Conservation (phyloP, 2,329 filamentous ascomycete species). For the Phoma herbarum region DNA sequence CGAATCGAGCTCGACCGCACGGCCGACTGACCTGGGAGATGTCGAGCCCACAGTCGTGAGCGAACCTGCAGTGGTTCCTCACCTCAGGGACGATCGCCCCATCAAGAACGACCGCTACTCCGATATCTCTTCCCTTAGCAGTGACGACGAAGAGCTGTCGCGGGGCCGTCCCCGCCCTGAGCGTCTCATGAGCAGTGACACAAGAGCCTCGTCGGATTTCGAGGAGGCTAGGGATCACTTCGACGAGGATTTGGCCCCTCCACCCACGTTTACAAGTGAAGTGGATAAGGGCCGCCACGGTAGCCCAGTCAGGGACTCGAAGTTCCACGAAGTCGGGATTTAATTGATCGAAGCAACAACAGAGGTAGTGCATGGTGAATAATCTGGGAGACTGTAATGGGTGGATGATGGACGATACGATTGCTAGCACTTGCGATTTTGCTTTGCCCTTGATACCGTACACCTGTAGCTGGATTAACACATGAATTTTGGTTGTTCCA, state of each 20-base stretch:
- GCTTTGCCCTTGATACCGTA: slow-evolving; percentile 11
- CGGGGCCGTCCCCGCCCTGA: slow-evolving; percentile 36
- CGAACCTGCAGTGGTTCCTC: slow-evolving; percentile 25
- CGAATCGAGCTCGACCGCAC: slow-evolving; percentile 19
- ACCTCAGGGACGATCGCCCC: slow-evolving; percentile 17
- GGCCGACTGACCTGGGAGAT: slow-evolving; percentile 25
- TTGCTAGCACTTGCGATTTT: slow-evolving; percentile 3
- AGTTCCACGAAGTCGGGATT: slow-evolving; percentile 47
- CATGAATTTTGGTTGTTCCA: background rate
- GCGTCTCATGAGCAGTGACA: slow-evolving; percentile 39
- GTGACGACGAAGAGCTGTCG: slow-evolving; percentile 20
- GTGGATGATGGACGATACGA: slow-evolving; percentile 2
- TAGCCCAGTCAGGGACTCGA: slow-evolving; percentile 46
- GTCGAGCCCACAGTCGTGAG: slow-evolving; percentile 25
- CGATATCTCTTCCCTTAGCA: slow-evolving; percentile 49
- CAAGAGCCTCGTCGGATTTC: slow-evolving; percentile 55
- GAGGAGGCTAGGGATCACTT: slow-evolving; percentile 63
- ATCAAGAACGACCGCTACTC: slow-evolving; percentile 27
- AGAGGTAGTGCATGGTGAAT: background rate
- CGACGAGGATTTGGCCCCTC: slow-evolving; percentile 56
- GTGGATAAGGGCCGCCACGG: slow-evolving; percentile 36
- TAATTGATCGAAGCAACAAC: slow-evolving; percentile 10
- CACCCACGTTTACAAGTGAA: slow-evolving; percentile 49
- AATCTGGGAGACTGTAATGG: slow-evolving; percentile 11
- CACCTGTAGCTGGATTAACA: slow-evolving; percentile 7